These are phyloP conservation scores for Colletotrichum spaethianum DNA, from an alignment of 2,329 filamentous ascomycete species.

Conservation along the genomic window DNA sequence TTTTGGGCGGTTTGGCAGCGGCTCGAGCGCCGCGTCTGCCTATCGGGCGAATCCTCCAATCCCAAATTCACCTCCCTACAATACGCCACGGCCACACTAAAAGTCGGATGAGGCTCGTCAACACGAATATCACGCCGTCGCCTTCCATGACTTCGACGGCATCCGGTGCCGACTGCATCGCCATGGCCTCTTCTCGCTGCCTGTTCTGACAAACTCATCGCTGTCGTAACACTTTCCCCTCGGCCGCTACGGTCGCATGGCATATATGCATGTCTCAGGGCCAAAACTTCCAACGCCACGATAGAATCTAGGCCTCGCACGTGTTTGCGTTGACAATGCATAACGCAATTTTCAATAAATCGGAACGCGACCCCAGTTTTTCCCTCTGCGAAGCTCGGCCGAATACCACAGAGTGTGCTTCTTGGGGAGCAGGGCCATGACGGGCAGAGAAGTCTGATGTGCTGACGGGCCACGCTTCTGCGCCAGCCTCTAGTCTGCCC, in stretches of 20 bases:
- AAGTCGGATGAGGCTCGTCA: background rate
- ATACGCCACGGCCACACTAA: background rate
- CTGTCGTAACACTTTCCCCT: background rate
- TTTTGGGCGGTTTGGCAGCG: background rate
- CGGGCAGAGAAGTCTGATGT: background rate
- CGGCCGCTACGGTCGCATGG: background rate
- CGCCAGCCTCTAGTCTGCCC: background rate
- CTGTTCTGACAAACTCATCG: background rate
- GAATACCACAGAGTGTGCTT: conserved; percentile 12
- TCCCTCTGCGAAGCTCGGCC: conserved; percentile 15
- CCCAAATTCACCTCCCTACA: background rate
- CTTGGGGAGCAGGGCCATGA: background rate
- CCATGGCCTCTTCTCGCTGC: background rate
- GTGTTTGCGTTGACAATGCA: conserved; percentile 23
- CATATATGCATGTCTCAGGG: conserved; percentile 22
- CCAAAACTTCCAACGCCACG: background rate
- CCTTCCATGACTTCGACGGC: background rate
- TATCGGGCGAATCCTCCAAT: background rate
- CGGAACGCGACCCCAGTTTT: background rate
- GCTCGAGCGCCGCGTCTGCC: background rate
- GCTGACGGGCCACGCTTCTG: conserved; percentile 13
- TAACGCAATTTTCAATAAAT: conserved; percentile 1
- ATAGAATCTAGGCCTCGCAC: background rate
- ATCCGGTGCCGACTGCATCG: background rate
- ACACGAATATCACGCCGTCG: conserved; percentile 1